These are phyloP conservation scores for Xylaria sp. DNA, from an alignment of 2,329 filamentous ascomycete genomes.

Conservation along the genomic window DNA sequence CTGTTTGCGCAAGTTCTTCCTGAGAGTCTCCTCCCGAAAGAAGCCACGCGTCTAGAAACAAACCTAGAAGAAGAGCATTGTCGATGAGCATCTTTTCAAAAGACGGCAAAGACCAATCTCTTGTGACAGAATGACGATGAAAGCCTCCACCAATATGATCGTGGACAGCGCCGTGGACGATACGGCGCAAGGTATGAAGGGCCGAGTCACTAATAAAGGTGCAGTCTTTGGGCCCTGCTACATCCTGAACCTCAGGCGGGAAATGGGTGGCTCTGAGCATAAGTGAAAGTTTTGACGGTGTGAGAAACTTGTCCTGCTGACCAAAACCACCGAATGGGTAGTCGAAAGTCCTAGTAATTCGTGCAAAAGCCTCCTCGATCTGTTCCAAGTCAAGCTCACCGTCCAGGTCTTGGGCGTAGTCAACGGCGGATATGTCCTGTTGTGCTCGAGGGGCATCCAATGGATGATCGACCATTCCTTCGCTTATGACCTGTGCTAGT, in stretches of 20 bases:
- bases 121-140: conserved; percentile 84
- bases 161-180: conserved; percentile 66
- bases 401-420: conserved; percentile 65
- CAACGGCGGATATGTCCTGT: conserved; percentile 23
- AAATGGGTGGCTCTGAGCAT: conserved; percentile 79
- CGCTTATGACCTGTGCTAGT: conserved; percentile 86
- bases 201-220: conserved; percentile 80
- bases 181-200: conserved; percentile 79
- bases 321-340: conserved; percentile 82
- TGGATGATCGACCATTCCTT: conserved; percentile 64
- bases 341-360: conserved; percentile 86
- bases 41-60: conserved; percentile 89
- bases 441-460: conserved; percentile 28
- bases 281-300: conserved; percentile 85
- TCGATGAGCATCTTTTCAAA: conserved; percentile 98
- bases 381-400: conserved; percentile 81
- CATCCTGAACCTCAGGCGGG: conserved; percentile 77
- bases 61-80: conserved; percentile 83
- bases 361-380: conserved; percentile 86
- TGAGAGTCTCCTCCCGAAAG: conserved; percentile 61
- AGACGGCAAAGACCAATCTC: conserved; percentile 92
- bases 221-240: conserved; percentile 87
- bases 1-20: conserved; percentile 78
- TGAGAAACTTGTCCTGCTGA: conserved; percentile 86
- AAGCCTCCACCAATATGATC: conserved; percentile 69